Percentiles rank a stretch among this genome's conserved stretches.
These are phyloP conservation scores for Achaetomium macrosporum DNA, from an alignment of 2,329 filamentous ascomycete species.

Conservation along the genomic window DNA sequence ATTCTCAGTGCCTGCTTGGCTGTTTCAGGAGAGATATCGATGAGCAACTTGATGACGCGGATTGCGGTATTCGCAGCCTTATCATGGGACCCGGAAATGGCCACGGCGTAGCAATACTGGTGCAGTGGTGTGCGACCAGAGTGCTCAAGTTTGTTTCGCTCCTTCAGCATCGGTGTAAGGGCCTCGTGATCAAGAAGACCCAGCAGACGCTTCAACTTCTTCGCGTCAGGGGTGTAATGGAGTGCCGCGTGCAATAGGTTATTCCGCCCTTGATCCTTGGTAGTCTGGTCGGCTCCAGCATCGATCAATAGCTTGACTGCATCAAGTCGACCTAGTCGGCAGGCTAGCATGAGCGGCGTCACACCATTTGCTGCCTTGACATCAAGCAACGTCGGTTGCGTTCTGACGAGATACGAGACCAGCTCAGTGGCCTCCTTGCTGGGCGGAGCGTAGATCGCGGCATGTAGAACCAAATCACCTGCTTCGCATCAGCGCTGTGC, in stretches of 20 bases:
- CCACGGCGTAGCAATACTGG: slow-evolving; percentile 41
- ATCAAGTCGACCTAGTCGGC: slow-evolving; percentile 46
- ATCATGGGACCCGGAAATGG: slow-evolving; percentile 15
- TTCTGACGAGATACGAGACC: slow-evolving; percentile 60
- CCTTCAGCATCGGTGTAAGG: slow-evolving; percentile 50
- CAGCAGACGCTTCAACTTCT: slow-evolving; percentile 43
- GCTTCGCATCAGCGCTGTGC: slow-evolving; percentile 16
- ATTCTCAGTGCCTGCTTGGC: slow-evolving; percentile 43
- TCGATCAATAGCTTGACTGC: slow-evolving; percentile 57
- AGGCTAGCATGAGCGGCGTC: slow-evolving; percentile 67
- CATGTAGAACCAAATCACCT: slow-evolving; percentile 62
- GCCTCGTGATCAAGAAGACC: slow-evolving; percentile 53
- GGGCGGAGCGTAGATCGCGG: slow-evolving; percentile 47
- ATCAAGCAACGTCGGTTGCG: slow-evolving; percentile 55
- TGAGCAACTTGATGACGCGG: slow-evolving; percentile 43
- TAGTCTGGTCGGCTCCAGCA: slow-evolving; percentile 63
- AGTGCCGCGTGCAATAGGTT: slow-evolving; percentile 64
- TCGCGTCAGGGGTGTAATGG: slow-evolving; percentile 28
- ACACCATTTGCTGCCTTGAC: slow-evolving; percentile 51
- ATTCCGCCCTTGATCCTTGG: slow-evolving; percentile 52
- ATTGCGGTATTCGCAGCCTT: slow-evolving; percentile 29
- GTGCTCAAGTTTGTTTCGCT: slow-evolving; percentile 47
- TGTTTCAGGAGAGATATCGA: slow-evolving; percentile 49
- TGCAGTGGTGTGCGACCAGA: slow-evolving; percentile 61
- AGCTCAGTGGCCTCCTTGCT: slow-evolving; percentile 43